Base-by-base conservation (phyloP, 2,329 filamentous ascomycete species). In the Pseudogymnoascus sp. region DNA sequence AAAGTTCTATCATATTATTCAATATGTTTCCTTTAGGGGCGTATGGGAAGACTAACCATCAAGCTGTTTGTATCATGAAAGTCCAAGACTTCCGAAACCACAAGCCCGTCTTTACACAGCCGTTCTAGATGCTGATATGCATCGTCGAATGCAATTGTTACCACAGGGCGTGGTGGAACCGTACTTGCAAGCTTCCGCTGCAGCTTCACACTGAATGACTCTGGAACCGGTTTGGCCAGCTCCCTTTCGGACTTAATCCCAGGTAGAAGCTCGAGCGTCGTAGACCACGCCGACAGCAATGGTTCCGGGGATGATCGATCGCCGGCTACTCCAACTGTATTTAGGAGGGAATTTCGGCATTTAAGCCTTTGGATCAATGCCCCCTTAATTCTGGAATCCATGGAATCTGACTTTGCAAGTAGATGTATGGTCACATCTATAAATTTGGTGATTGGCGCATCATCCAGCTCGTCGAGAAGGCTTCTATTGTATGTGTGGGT, bases 111-210 rank as follows among this genome's bases (percentile, higher is more conserved):
- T 61, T 82, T 77, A 64, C 88, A 89, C 28, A 97, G 75, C 47
- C 85, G 83, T 61, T 81, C 81, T 64, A 97, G 79, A 66, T 90
- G 86, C 18, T 75, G 75, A 64, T 88, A 82, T 0, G 91, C 89
- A 67, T 90, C 86, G 12, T 86, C 82, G 66, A 90, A 88, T 25
- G 82, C 83, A 2, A 92, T 77, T 60, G 90, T 81, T 9, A 97
- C 89, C 67, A 97, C 93, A 0, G 93, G 92, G 7, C 93, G 83
- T 6, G 94, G 94, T 3, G 94, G 94, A 68, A 97, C 92, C 0
- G 91, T 97, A 67, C 91, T 97, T 0, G 94, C 92, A 32, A 99
- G 79, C 64, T 88, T 88, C n/a, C 92, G 83, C 71, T 99, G 94
- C 37, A 97, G 81, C 70, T 96, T 96, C 22, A 85, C 84, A 67